Percentiles rank a stretch among this genome's conserved stretches.
These are phyloP conservation scores for Sarocladium brachiariae DNA, from an alignment of 2,329 filamentous ascomycete genomes.

Conservation along the genomic window DNA sequence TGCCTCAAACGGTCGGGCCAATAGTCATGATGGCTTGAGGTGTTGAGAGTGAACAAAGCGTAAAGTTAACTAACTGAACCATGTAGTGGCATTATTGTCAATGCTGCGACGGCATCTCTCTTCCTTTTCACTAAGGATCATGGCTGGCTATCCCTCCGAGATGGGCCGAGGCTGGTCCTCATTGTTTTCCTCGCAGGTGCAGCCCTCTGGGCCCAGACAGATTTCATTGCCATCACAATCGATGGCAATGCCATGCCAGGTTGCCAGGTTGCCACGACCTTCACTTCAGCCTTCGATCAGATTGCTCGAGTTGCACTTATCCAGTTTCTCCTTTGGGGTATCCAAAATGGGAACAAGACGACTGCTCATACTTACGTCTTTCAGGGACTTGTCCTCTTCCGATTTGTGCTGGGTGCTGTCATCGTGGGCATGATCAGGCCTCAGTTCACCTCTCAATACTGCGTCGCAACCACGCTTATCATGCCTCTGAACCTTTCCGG, in stretches of 20 bases:
- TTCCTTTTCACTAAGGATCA: conserved; percentile 41
- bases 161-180: conserved; percentile 60
- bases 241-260: conserved; percentile 30
- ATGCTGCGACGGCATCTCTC: conserved; percentile 40
- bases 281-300: conserved; percentile 51
- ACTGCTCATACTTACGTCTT: conserved; percentile 31
- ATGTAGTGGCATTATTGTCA: conserved; percentile 43
- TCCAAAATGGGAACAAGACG: conserved; percentile 32
- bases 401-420: conserved; percentile 46
- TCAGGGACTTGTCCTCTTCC: conserved; percentile 39
- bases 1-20: too few relatives aligned
- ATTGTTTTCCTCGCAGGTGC: conserved; percentile 43
- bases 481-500: conserved; percentile 38
- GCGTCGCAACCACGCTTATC: conserved; percentile 39
- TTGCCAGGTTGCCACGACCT: conserved; percentile 46
- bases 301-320: conserved; percentile 45
- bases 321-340: conserved; percentile 47
- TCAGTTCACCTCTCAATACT: conserved; percentile 41
- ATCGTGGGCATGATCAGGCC: conserved; percentile 49
- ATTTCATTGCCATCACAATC: conserved; percentile 44
- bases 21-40: too few relatives aligned
- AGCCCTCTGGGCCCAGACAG: conserved; percentile 46
- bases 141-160: conserved; percentile 42
- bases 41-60: too few relatives aligned
- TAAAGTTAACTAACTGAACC: neutral